A percentile compares a stretch with the other conserved stretches of the same genome.
Evolutionary conservation across 768 basidiomycete genomes (phyloP).

Genomic region (Stropharia rugosoannulata): DNA sequence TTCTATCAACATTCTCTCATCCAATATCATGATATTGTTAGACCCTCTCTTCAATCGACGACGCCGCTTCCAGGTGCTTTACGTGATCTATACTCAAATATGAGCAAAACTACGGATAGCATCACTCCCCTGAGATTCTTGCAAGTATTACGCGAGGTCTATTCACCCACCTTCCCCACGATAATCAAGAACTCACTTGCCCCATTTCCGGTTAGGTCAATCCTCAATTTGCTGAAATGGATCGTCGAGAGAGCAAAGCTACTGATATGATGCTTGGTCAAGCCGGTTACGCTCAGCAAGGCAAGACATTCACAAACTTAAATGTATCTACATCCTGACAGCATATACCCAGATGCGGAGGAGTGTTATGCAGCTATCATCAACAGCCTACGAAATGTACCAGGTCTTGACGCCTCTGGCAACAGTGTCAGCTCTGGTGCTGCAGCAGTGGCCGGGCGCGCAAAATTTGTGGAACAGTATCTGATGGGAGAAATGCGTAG

Average conservation of each 20-base stretch:
- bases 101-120: slow-evolving; percentile 75
- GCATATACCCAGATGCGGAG: slow-evolving; percentile 64
- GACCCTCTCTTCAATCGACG: slow-evolving; percentile 37
- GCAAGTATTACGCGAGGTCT: slow-evolving; percentile 58
- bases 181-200: background rate
- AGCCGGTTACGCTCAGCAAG: slow-evolving; percentile 75
- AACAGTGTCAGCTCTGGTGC: slow-evolving; percentile 25
- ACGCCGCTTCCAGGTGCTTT: slow-evolving; percentile 50
- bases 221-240: slow-evolving; percentile 88
- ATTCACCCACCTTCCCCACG: background rate
- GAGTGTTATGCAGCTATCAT: slow-evolving; percentile 84
- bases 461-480: slow-evolving; percentile 77
- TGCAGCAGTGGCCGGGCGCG: slow-evolving; percentile 28
- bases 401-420: slow-evolving; percentile 40
- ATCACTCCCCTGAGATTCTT: slow-evolving; percentile 74
- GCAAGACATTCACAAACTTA: slow-evolving; percentile 30
- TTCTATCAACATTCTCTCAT: background rate
- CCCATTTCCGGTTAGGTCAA: slow-evolving; percentile 43
- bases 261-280: slow-evolving; percentile 34
- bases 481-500: slow-evolving; percentile 77
- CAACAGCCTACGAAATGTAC: slow-evolving; percentile 69
- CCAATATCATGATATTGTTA: slow-evolving; percentile 7
- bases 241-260: slow-evolving; percentile 39
- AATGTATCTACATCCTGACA: background rate
- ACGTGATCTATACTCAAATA: slow-evolving; percentile 67